Percentiles rank a stretch among this genome's conserved stretches.
Evolutionary conservation across 1,284 basidiomycete species (phyloP).

Genomic region (Papiliotrema nemorosa): DNA sequence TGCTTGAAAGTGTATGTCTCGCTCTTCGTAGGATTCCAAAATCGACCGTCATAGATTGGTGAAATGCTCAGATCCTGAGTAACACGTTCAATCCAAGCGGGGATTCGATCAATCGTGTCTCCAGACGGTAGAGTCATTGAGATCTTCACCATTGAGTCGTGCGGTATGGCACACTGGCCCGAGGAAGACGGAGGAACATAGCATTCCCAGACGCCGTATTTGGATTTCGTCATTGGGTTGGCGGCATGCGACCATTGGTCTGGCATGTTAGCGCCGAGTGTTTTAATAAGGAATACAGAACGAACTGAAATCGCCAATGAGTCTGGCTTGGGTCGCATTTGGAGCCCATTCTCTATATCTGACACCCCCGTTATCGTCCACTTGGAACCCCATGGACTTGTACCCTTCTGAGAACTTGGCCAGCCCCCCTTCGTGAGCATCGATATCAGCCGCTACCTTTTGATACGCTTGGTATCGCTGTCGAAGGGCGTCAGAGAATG

Average conservation of each 20-base stretch:
- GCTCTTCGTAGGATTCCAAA: conserved; percentile 85
- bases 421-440: conserved; percentile 77
- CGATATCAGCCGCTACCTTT: conserved; percentile 70
- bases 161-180: conserved; percentile 79
- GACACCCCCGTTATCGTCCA: conserved; percentile 65
- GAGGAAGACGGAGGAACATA: conserved; percentile 65
- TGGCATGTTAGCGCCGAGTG: conserved; percentile 39
- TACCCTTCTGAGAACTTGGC: conserved; percentile 86
- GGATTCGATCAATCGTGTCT: conserved; percentile 81
- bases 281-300: conserved; percentile 22
- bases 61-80: conserved; percentile 90
- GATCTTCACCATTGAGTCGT: conserved; percentile 93
- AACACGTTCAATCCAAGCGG: conserved; percentile 90
- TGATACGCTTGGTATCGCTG: conserved; percentile 68
- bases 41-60: conserved; percentile 91
- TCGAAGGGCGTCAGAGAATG: conserved; percentile 67
- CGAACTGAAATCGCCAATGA: conserved; percentile 97
- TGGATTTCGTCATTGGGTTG: conserved; percentile 78
- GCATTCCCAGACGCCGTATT: conserved; percentile 93
- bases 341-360: conserved; percentile 96
- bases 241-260: conserved; percentile 82
- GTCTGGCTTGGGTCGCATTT: conserved; percentile 71
- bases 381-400: conserved; percentile 76
- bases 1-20: conserved; percentile 81
- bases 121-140: conserved; percentile 76